phyloP scores from a whole-genome alignment of 1,139 yeast genomes.

The Candida mesenterica region DNA sequence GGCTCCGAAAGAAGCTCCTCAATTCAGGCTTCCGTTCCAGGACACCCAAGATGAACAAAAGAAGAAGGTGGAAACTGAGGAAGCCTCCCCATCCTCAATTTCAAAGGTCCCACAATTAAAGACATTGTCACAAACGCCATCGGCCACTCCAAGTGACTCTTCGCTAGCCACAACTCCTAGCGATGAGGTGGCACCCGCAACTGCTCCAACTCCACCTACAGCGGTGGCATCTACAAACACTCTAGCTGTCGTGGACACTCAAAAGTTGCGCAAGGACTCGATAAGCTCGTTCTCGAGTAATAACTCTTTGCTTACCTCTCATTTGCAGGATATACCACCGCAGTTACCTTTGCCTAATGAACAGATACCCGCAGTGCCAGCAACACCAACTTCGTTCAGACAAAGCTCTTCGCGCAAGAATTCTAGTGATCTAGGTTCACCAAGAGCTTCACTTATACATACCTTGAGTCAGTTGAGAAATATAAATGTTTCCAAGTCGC shows the following conservation, averaged over 20 bases:
- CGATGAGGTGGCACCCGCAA: too few relatives aligned
- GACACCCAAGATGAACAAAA: slow-evolving; percentile 23
- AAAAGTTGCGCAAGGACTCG: slow-evolving; percentile 25
- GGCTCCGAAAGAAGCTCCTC: slow-evolving; percentile 38
- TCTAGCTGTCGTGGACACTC: not conserved
- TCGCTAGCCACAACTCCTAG: not conserved
- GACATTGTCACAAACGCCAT: not conserved
- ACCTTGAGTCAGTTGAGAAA: slow-evolving; percentile 44
- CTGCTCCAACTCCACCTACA: not conserved
- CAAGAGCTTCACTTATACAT: slow-evolving; percentile 43
- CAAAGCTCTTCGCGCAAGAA: slow-evolving; percentile 33
- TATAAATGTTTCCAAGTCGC: slow-evolving; percentile 37
- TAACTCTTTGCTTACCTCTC: slow-evolving; percentile 31
- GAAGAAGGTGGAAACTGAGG: not conserved
- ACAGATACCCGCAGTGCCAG: slow-evolving; percentile 47
- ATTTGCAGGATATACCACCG: slow-evolving; percentile 51
- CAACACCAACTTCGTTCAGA: slow-evolving; percentile 34
- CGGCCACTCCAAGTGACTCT: not conserved
- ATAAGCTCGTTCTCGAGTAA: slow-evolving; percentile 28
- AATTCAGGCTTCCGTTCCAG: slow-evolving; percentile 66
- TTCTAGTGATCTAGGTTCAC: slow-evolving; percentile 40
- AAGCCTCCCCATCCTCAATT: slow-evolving; percentile 1
- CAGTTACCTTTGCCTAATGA: slow-evolving; percentile 54
- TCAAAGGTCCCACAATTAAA: not conserved
- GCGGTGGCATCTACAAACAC: not conserved